Base-by-base conservation (phyloP, 306 rosid genomes). In the Calophaca sinica region DNA sequence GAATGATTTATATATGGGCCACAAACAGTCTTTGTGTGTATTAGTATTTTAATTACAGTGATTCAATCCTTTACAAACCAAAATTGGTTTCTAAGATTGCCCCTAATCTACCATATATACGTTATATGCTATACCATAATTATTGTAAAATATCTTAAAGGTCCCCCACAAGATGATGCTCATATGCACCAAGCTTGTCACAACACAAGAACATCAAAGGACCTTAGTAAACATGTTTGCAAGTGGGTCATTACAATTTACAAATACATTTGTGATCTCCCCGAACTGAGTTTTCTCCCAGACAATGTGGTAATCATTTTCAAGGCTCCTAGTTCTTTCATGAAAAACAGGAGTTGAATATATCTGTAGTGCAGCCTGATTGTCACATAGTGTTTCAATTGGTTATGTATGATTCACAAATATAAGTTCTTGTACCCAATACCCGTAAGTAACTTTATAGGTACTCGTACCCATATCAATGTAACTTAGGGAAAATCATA, bases 401-500 rank as follows among this genome's bases (percentile, higher is more conserved):
- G 9, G 28, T 33, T 6, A n/a, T 6, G 64, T 1, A 6, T 39
- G 61, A 29, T 26, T 65, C 55, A 41, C 70, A 41, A 9, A 20
- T 41, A 31, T 58, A 58, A n/a, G n/a, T 46, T 29, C 29, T 31
- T 32, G 29, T 46, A 32, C 36, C 11, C 57, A 32, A 2, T n/a
- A 49, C 13, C 32, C 2, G 2, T 44, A 38, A 38, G 45, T 9
- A 44, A 58, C n/a, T 14, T 59, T 44, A 8, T 32, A 32, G 3
- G n/a, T n/a, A n/a, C n/a, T n/a, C n/a, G n/a, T n/a, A n/a, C n/a
- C n/a, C n/a, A n/a, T n/a, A n/a, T n/a, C n/a, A n/a, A n/a, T n/a
- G n/a, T n/a, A n/a, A n/a, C n/a, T n/a, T n/a, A 9, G 29, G 70
- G 50, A 45, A 70, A 45, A 69, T 62, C 68, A 68, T 64, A 39